These are phyloP conservation scores for Starmerella floricola DNA, from an alignment of 805 yeast species.

Conservation along the genomic window DNA sequence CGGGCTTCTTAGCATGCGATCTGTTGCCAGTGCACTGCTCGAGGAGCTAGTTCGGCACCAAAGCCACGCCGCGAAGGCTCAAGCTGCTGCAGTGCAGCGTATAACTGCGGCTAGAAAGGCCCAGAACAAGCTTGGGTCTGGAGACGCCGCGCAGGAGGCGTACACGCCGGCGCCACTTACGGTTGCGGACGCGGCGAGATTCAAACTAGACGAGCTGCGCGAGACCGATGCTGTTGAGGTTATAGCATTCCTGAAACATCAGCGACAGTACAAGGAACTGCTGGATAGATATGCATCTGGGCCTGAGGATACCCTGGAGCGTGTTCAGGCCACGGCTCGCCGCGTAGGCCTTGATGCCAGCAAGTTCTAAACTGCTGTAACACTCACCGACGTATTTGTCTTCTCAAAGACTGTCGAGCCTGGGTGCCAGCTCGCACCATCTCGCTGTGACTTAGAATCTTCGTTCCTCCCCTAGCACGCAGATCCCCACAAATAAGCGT, in stretches of 20 bases:
- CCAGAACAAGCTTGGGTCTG: conserved; percentile 6
- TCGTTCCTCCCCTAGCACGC: no score
- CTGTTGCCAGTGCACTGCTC: conserved; percentile 1
- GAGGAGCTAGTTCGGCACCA: conserved; percentile 13
- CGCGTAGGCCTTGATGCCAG: conserved; percentile 64
- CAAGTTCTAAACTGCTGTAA: conserved; percentile 8
- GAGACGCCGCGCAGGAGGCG: neutral
- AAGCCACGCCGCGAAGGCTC: conserved; percentile 9
- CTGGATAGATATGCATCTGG: conserved; percentile 77
- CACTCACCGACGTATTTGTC: no score
- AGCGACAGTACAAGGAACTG: conserved; percentile 63
- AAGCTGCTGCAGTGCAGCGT: conserved; percentile 7
- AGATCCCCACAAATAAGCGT: no score
- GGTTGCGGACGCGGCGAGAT: conserved; percentile 38
- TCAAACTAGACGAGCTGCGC: conserved; percentile 30
- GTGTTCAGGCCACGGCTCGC: conserved; percentile 66
- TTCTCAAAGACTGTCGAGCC: no score
- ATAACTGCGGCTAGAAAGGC: conserved; percentile 3
- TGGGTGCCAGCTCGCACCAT: no score
- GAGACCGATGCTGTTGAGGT: conserved; percentile 34
- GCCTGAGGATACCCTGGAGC: conserved; percentile 63
- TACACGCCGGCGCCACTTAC: conserved; percentile 11
- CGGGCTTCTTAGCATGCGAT: no score
- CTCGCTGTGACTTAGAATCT: no score
- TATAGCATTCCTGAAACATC: conserved; percentile 51